Evolutionary conservation across 164 flowering plant species (phyloP).

Genomic region (Dillenia suffruticosa): DNA sequence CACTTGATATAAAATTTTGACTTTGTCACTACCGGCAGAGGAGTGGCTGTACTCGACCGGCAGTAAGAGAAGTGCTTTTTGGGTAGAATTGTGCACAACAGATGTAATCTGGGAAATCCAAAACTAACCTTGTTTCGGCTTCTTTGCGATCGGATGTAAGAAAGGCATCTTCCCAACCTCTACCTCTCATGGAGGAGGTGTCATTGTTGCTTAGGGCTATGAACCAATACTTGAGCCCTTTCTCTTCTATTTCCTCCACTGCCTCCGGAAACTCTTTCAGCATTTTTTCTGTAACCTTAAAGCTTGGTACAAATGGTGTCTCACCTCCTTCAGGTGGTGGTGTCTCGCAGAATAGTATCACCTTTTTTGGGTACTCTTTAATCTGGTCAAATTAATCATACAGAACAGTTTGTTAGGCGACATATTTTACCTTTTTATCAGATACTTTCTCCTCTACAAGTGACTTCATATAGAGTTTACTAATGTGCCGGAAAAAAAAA

Average conservation of each 20-base stretch:
- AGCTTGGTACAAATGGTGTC: slow-evolving; percentile 66
- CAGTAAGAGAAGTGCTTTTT: no score
- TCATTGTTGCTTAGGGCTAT: slow-evolving; percentile 38
- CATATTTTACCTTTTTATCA: no score
- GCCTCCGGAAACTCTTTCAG: slow-evolving; percentile 47
- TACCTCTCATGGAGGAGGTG: slow-evolving; percentile 53
- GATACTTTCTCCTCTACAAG: no score
- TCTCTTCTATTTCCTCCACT: slow-evolving; percentile 50
- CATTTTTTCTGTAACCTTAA: slow-evolving; percentile 46
- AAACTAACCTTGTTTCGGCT: slow-evolving; percentile 43
- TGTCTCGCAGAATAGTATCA: slow-evolving; percentile 49
- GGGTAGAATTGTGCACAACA: no score
- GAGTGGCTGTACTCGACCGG: no score
- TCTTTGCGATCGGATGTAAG: slow-evolving; percentile 44
- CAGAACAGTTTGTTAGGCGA: not conserved
- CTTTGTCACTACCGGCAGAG: no score
- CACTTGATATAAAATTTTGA: no score
- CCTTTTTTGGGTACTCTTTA: slow-evolving; percentile 42
- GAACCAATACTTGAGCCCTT: slow-evolving; percentile 50
- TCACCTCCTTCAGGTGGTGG: slow-evolving; percentile 65
- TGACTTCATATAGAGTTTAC: no score
- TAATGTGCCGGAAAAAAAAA: no score
- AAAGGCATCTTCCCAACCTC: slow-evolving; percentile 66
- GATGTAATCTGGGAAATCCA: no score
- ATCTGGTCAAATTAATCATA: slow-evolving; percentile 23